These are phyloP conservation scores for Hermanozyma aechmeae DNA, from an alignment of 805 yeast species.

Conservation along the genomic window DNA sequence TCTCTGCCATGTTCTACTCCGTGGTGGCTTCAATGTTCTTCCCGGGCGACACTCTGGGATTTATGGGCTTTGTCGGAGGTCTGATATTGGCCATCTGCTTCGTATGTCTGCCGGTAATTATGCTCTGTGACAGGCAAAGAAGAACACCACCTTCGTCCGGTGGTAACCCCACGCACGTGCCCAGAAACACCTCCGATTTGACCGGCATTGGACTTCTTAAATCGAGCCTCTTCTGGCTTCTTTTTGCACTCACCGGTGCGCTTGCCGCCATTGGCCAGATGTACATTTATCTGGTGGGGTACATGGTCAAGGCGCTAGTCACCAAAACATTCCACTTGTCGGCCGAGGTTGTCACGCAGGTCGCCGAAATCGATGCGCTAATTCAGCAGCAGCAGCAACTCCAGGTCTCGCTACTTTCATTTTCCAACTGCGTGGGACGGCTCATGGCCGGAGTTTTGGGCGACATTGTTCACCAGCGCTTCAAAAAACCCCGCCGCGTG, in stretches of 20 bases:
- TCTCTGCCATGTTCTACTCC: constrained; percentile 63
- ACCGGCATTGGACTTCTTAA: constrained; percentile 12
- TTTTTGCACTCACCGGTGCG: constrained; percentile 27
- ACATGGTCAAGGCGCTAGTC: constrained; percentile 32
- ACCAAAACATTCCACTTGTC: too few species aligned
- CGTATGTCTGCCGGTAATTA: constrained; percentile 39
- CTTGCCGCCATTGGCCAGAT: constrained; percentile 37
- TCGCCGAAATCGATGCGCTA: constrained; percentile 15
- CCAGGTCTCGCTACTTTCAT: constrained; percentile 66
- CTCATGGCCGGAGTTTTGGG: constrained; percentile 54
- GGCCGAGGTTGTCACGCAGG: too few species aligned
- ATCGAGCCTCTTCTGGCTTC: constrained; percentile 26
- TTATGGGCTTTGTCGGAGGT: constrained; percentile 38
- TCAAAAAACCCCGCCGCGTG: constrained; percentile 41
- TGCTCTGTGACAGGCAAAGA: constrained; percentile 22
- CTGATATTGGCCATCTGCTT: constrained; percentile 32
- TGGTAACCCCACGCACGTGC: not conserved
- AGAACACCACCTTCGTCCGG: constrained; percentile 1
- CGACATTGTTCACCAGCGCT: constrained; percentile 44
- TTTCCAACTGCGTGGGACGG: constrained; percentile 61
- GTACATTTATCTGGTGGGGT: constrained; percentile 39
- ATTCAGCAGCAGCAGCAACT: constrained; percentile 53
- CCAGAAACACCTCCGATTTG: not conserved
- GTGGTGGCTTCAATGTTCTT: constrained; percentile 41
- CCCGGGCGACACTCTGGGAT: constrained; percentile 49